Conservation (phyloP, 169 alveolate genomes). For the Perkinsus olseni region DNA sequence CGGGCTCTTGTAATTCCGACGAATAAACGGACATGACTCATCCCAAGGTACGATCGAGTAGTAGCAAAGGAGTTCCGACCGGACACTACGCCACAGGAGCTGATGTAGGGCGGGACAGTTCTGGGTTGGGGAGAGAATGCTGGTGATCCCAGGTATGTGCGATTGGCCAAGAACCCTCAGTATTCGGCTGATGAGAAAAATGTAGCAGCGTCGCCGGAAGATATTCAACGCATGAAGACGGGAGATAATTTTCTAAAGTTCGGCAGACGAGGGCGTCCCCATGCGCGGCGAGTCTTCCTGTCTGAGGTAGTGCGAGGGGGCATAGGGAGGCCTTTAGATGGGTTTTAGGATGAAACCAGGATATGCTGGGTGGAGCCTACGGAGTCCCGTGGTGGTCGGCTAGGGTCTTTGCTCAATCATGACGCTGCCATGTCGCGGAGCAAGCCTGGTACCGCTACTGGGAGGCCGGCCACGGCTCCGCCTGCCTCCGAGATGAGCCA, state of each 20-base stretch:
- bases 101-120: not conserved
- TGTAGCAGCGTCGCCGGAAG: not conserved
- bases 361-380: not conserved
- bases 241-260: not conserved
- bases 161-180: not conserved
- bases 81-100: not conserved
- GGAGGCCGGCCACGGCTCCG: not conserved
- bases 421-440: not conserved
- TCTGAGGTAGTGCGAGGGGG: not conserved
- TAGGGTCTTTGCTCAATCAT: not conserved
- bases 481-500: not conserved
- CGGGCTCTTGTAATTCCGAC: too few relatives aligned
- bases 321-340: not conserved
- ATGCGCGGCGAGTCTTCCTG: not conserved
- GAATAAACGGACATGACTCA: too few relatives aligned
- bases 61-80: not conserved
- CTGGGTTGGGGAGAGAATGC: not conserved
- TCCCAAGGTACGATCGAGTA: not conserved
- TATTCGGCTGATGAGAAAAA: not conserved
- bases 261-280: not conserved
- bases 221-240: not conserved
- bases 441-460: not conserved
- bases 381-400: not conserved
- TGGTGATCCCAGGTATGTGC: not conserved
- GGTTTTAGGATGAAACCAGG: not conserved